These are phyloP conservation scores for Taiozyma sp. DNA, from an alignment of 1,139 yeast species.

Conservation along the genomic window DNA sequence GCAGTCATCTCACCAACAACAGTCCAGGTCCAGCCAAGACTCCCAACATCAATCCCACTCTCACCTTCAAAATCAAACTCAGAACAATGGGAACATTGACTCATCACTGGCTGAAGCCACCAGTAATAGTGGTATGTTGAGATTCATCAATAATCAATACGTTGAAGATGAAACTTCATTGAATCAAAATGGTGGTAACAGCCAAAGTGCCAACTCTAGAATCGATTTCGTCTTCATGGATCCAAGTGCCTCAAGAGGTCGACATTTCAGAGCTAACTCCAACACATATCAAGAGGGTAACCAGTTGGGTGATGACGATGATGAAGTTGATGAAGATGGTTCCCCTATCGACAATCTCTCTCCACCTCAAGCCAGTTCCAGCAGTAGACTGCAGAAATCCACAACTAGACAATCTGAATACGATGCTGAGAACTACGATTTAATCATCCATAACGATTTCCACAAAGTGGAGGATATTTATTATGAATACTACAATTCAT, in stretches of 20 bases:
- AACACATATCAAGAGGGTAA: slow-evolving; percentile 11
- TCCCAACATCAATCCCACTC: slow-evolving; percentile 3
- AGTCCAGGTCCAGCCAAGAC: slow-evolving; percentile 4
- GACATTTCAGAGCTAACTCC: slow-evolving; percentile 21
- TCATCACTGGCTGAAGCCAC: slow-evolving; percentile 14
- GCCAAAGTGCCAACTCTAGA: slow-evolving; percentile 12
- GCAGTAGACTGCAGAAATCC: slow-evolving; percentile 19
- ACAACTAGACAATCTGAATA: slow-evolving; percentile 19
- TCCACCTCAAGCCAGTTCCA: slow-evolving; percentile 10
- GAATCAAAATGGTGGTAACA: slow-evolving; percentile 8
- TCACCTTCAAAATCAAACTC: slow-evolving; percentile 7
- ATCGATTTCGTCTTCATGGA: slow-evolving; percentile 25
- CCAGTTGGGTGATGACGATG: slow-evolving; percentile 14
- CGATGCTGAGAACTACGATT: slow-evolving; percentile 24
- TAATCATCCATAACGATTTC: slow-evolving; percentile 24
- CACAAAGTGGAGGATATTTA: slow-evolving; percentile 24
- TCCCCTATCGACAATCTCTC: slow-evolving; percentile 17
- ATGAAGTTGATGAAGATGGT: slow-evolving; percentile 8
- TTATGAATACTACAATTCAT: slow-evolving; percentile 21
- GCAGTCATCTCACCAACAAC: slow-evolving; percentile 4
- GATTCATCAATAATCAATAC: slow-evolving; percentile 25
- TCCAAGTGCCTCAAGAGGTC: slow-evolving; percentile 20
- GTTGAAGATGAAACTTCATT: slow-evolving; percentile 23
- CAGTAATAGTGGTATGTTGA: slow-evolving; percentile 19
- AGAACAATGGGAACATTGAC: slow-evolving; percentile 13